Evolutionary conservation across 2,329 filamentous ascomycete species (phyloP).

Genomic region (Huntiella bhutanensis): DNA sequence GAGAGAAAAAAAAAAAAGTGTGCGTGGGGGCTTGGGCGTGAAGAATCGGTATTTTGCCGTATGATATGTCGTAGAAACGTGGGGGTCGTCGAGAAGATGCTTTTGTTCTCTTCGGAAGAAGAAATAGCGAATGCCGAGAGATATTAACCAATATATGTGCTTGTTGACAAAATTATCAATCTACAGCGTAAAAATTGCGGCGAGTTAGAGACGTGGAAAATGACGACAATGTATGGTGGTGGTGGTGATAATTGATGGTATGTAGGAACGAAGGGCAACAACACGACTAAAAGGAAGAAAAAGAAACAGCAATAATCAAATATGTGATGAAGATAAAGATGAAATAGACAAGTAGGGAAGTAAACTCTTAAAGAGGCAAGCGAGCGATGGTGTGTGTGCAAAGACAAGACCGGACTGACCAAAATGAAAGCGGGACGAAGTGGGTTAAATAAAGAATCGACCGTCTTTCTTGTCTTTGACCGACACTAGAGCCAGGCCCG

Average conservation of each 20-base stretch:
- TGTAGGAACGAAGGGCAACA: neutral
- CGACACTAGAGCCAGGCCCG: too few relatives aligned
- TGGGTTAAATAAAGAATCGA: neutral
- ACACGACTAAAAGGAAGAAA: neutral
- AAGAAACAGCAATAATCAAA: neutral
- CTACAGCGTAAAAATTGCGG: too few relatives aligned
- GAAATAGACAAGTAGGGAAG: neutral
- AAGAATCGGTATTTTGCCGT: neutral
- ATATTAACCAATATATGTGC: too few relatives aligned
- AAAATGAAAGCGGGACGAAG: neutral
- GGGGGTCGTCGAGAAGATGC: too few relatives aligned
- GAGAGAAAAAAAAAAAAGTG: slow-evolving; percentile 17
- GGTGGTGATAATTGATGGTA: neutral
- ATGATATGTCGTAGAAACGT: neutral
- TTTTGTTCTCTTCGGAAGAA: too few relatives aligned
- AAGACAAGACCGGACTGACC: neutral
- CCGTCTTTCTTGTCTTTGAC: too few relatives aligned
- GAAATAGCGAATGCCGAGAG: too few relatives aligned
- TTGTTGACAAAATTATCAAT: too few relatives aligned
- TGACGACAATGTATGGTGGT: neutral
- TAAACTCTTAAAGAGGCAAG: too few relatives aligned
- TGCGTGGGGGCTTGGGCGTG: slow-evolving; percentile 14
- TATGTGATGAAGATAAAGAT: neutral
- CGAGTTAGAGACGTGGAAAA: neutral
- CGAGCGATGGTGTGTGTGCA: neutral